Conservation (phyloP, 73 alveolate species). For the Diophrys appendiculata region DNA sequence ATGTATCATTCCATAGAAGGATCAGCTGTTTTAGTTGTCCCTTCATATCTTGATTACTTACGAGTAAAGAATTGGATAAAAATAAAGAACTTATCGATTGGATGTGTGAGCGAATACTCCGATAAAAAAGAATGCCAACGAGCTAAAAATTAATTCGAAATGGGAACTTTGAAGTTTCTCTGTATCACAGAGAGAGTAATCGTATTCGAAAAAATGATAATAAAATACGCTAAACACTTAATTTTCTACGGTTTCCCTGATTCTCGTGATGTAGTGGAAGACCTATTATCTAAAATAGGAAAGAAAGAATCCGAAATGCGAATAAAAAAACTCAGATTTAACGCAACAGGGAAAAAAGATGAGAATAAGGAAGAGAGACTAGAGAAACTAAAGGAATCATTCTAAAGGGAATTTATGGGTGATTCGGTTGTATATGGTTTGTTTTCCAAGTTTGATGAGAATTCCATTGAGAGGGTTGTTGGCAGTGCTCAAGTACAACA, state of each 20-base stretch:
- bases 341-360: neutral
- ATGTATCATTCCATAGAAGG: slow-evolving; percentile 72
- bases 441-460: neutral
- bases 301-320: slow-evolving; percentile 9
- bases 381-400: neutral
- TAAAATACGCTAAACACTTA: slow-evolving; percentile 76
- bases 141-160: slow-evolving; percentile 73
- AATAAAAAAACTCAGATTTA: neutral
- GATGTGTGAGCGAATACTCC: slow-evolving; percentile 82
- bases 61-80: slow-evolving; percentile 79
- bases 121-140: slow-evolving; percentile 80
- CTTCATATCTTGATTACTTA: slow-evolving; percentile 80
- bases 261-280: slow-evolving; percentile 76
- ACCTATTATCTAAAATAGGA: slow-evolving; percentile 11
- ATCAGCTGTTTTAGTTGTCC: slow-evolving; percentile 73
- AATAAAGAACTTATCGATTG: slow-evolving; percentile 68
- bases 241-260: slow-evolving; percentile 83
- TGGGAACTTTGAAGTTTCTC: slow-evolving; percentile 72
- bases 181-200: slow-evolving; percentile 89
- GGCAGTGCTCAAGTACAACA: neutral
- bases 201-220: slow-evolving; percentile 71
- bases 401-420: neutral
- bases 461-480: neutral
- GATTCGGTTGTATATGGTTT: neutral
- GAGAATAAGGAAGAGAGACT: neutral